Evolutionary conservation across 768 basidiomycete species (phyloP).

Genomic region (Suillus tomentosus): DNA sequence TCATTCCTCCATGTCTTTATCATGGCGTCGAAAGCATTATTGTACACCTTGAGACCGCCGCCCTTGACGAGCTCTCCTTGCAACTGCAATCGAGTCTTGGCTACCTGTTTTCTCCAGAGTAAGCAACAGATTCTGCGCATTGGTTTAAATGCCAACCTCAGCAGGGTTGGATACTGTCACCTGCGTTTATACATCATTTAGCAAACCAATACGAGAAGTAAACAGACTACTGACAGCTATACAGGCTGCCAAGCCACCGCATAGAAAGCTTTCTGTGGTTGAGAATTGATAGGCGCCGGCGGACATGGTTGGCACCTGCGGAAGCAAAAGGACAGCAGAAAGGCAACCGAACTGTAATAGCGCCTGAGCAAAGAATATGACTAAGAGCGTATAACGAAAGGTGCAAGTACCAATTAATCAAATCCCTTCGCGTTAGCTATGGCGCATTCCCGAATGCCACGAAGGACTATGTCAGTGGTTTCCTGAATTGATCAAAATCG

Average conservation of each 20-base stretch:
- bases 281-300: slow-evolving; percentile 43
- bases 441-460: neutral
- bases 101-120: slow-evolving; percentile 45
- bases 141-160: slow-evolving; percentile 36
- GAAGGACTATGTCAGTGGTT: neutral
- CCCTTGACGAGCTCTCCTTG: slow-evolving; percentile 91
- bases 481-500: neutral
- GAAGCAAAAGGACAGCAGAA: neutral
- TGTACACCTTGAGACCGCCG: slow-evolving; percentile 78
- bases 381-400: neutral
- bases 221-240: slow-evolving; percentile 64
- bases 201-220: neutral
- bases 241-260: slow-evolving; percentile 90
- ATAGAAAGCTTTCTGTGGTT: slow-evolving; percentile 80
- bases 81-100: slow-evolving; percentile 94
- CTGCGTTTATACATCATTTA: neutral
- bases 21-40: slow-evolving; percentile 84
- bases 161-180: slow-evolving; percentile 73
- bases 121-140: neutral
- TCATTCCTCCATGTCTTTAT: slow-evolving; percentile 88
- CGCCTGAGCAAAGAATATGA: neutral
- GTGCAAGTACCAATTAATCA: neutral
- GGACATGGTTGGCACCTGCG: neutral
- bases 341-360: neutral
- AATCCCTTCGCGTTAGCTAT: neutral